Evolutionary conservation across 768 basidiomycete genomes (phyloP).

Genomic region (Naganishia antarctica): DNA sequence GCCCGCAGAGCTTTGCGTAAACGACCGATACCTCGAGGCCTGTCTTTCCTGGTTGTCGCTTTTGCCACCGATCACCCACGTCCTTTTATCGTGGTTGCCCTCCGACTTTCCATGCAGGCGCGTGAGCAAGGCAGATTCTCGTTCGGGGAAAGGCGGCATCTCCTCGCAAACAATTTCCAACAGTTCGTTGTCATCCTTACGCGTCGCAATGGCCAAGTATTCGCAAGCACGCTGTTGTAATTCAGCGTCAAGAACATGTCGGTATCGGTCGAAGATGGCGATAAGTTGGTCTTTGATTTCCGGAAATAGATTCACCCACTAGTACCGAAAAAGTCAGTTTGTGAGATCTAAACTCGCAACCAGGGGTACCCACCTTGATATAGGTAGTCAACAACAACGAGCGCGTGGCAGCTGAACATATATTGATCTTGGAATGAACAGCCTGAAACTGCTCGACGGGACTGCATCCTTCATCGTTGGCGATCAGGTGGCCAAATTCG

Average conservation of each 20-base stretch:
- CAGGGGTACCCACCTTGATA: conserved; percentile 59
- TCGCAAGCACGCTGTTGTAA: conserved; percentile 98
- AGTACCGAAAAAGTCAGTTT: conserved; percentile 4
- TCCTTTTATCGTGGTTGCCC: conserved; percentile 90
- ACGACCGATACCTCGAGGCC: conserved; percentile 55
- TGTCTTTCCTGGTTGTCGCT: conserved; percentile 79
- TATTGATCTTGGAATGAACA: conserved; percentile 89
- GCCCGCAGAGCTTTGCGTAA: conserved; percentile 49
- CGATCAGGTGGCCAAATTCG: conserved; percentile 96
- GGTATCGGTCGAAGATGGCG: conserved; percentile 92
- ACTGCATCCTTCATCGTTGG: conserved; percentile 87
- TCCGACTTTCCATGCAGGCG: conserved; percentile 82
- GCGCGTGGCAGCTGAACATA: conserved; percentile 84
- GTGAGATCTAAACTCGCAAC: not conserved
- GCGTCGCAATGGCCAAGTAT: conserved; percentile 78
- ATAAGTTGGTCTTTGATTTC: conserved; percentile 92
- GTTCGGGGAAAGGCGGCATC: conserved; percentile 96
- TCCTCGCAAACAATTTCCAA: conserved; percentile 94
- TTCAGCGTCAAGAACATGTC: conserved; percentile 94
- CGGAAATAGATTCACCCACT: conserved; percentile 98
- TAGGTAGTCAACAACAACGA: conserved; percentile 92
- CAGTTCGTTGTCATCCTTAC: conserved; percentile 84
- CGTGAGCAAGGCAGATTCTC: conserved; percentile 81
- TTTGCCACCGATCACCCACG: conserved; percentile 93
- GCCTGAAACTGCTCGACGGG: conserved; percentile 90